Percentiles rank a stretch among this genome's conserved stretches.
phyloP scores from a whole-genome alignment of 2,329 filamentous ascomycete genomes.

The Phaeosphaeriaceae sp. region DNA sequence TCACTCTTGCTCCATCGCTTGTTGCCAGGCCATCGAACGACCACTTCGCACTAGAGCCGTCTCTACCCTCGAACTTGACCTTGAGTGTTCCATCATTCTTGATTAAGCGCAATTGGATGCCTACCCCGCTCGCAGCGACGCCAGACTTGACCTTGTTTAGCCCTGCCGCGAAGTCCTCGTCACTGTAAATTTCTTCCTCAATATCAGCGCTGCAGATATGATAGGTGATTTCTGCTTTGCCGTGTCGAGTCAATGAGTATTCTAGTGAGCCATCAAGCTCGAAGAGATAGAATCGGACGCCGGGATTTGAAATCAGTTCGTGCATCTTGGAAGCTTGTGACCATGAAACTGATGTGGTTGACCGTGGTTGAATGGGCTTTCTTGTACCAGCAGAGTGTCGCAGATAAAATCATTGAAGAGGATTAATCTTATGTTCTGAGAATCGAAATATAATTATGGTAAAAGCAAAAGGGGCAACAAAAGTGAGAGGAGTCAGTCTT shows the following conservation, averaged over 20 bases:
- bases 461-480: too few species aligned
- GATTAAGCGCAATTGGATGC: slow-evolving; percentile 1
- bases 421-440: too few species aligned
- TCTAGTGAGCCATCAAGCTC: slow-evolving; percentile 10
- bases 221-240: neutral
- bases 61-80: slow-evolving; percentile 8
- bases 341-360: too few species aligned
- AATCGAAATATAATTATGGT: too few species aligned
- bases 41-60: slow-evolving; percentile 8
- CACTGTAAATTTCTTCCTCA: neutral
- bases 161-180: neutral
- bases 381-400: too few species aligned
- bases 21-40: slow-evolving; percentile 8
- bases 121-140: slow-evolving; percentile 6
- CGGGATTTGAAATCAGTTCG: neutral
- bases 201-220: slow-evolving; percentile 8
- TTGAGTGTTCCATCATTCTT: slow-evolving; percentile 11
- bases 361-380: too few species aligned
- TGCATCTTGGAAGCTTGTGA: too few species aligned
- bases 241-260: slow-evolving; percentile 6
- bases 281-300: slow-evolving; percentile 12
- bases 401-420: too few species aligned
- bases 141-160: neutral
- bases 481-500: too few species aligned
- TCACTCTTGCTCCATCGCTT: neutral